These are phyloP conservation scores for Dorcoceras hygrometricum DNA, from an alignment of 257 asterid genomes.

Conservation along the genomic window DNA sequence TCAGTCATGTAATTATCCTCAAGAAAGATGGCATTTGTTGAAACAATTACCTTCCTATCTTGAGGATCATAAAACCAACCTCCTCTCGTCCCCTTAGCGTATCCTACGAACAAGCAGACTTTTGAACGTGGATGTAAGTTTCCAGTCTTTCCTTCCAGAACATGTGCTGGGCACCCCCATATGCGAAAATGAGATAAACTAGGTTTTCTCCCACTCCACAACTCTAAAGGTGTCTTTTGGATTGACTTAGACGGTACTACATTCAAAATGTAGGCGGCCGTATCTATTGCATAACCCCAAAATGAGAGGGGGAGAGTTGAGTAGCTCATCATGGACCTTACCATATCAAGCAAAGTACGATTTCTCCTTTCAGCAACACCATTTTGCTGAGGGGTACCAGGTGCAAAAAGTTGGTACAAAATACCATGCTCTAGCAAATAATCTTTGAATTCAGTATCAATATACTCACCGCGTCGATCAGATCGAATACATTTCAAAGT, in stretches of 20 bases:
- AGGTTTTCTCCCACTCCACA: conserved; percentile 3
- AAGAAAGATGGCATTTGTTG: neutral
- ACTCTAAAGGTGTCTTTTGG: neutral
- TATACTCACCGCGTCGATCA: neutral
- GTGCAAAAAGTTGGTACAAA: neutral
- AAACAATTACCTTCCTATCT: neutral
- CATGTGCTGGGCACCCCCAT: neutral
- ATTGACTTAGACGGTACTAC: neutral
- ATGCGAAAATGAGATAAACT: neutral
- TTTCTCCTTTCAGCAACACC: neutral
- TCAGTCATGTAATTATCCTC: neutral
- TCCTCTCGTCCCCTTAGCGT: neutral
- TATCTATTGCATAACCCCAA: neutral
- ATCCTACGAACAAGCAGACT: neutral
- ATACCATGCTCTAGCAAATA: neutral
- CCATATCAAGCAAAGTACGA: neutral
- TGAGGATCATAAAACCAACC: neutral
- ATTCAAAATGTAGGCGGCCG: neutral
- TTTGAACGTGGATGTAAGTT: neutral
- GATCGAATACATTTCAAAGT: neutral
- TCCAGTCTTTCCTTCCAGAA: neutral
- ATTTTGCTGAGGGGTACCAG: neutral
- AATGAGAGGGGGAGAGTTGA: neutral
- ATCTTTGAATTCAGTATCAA: neutral
- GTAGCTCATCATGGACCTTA: conserved; percentile 6